A percentile compares a stretch with the other conserved stretches of the same genome.
Evolutionary conservation across 1,139 yeast genomes (phyloP).

Genomic region (Candida sanyaensis): DNA sequence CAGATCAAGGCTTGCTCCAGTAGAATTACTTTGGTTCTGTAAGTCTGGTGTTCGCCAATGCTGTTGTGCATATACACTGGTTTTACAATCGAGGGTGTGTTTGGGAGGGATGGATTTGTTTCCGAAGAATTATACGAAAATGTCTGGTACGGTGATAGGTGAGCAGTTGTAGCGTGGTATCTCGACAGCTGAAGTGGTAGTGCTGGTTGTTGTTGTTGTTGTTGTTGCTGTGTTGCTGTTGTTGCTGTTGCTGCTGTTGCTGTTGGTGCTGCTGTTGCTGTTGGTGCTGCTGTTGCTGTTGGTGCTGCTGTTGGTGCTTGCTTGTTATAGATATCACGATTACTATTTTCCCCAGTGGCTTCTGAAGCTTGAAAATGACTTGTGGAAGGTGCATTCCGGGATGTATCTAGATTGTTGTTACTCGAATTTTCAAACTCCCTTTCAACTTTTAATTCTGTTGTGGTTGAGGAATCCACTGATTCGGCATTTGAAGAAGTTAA

Average conservation of each 20-base stretch:
- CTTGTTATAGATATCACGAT: not conserved
- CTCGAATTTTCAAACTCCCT: not conserved
- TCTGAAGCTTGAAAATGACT: not conserved
- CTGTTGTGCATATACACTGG: constrained; percentile 8
- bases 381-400: not conserved
- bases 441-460: not conserved
- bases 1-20: constrained; percentile 51
- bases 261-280: too few relatives aligned
- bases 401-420: too few relatives aligned
- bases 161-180: not conserved
- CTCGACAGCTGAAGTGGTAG: constrained; percentile 6
- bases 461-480: not conserved
- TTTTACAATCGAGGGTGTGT: constrained; percentile 33
- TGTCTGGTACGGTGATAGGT: constrained; percentile 3
- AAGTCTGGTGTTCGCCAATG: not conserved
- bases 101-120: constrained; percentile 28
- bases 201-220: not conserved
- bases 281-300: too few relatives aligned
- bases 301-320: not conserved
- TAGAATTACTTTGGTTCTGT: constrained; percentile 17
- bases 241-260: too few relatives aligned
- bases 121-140: constrained; percentile 18
- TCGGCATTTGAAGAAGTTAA: constrained; percentile 10
- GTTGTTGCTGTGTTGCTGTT: not conserved
- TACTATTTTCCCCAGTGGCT: constrained; percentile 1